Evolutionary conservation across 2,329 filamentous ascomycete species (phyloP).

Genomic region (Talaromyces sp.): DNA sequence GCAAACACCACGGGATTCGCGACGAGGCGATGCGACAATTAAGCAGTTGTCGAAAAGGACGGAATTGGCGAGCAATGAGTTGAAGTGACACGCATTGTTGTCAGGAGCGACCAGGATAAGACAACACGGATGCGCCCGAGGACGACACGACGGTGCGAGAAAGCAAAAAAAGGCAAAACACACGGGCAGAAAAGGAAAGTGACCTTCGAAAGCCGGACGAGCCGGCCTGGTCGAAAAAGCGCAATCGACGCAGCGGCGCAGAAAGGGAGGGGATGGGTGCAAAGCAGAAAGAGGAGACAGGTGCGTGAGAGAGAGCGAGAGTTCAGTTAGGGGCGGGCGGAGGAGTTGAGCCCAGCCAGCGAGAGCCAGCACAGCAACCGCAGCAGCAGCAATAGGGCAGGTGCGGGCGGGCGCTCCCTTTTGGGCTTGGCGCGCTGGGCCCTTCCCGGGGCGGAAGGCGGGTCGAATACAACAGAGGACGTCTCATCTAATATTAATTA

Average conservation of each 20-base stretch:
- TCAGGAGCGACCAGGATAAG: slow-evolving; percentile 12
- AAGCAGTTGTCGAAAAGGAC: slow-evolving; percentile 1
- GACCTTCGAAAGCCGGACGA: slow-evolving; percentile 12
- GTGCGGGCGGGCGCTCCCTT: neutral
- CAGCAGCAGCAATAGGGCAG: neutral
- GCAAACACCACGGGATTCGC: neutral
- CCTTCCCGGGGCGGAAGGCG: slow-evolving; percentile 3
- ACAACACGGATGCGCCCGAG: neutral
- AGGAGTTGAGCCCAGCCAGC: neutral
- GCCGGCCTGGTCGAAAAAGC: slow-evolving; percentile 16
- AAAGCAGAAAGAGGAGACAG: slow-evolving; percentile 2
- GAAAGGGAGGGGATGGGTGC: neutral
- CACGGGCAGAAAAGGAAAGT: neutral
- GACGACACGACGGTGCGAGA: neutral
- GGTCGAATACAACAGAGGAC: too few relatives aligned
- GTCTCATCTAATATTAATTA: too few relatives aligned
- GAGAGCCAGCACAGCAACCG: neutral
- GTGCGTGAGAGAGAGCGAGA: slow-evolving; percentile 5
- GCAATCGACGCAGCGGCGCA: slow-evolving; percentile 12
- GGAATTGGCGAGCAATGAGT: slow-evolving; percentile 17
- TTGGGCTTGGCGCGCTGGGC: slow-evolving; percentile 4
- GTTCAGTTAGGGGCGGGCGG: neutral
- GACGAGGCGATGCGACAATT: slow-evolving; percentile 10
- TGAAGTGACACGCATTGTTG: slow-evolving; percentile 20
- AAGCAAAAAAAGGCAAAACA: neutral